These are phyloP conservation scores for Talaromyces funiculosus DNA, from an alignment of 2,329 filamentous ascomycete species.

Conservation along the genomic window DNA sequence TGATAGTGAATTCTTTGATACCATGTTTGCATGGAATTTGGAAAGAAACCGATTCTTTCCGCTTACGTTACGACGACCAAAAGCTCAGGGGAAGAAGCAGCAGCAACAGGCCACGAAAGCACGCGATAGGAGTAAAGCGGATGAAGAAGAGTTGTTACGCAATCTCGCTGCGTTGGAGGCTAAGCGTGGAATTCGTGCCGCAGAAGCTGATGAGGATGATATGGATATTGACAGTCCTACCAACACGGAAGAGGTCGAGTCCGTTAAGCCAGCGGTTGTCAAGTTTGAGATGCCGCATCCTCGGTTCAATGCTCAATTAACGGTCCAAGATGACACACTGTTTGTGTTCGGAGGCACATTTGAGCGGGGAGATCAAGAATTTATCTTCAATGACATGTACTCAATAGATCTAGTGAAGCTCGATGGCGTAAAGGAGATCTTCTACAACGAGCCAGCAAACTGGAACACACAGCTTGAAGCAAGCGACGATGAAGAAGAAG, in stretches of 20 bases:
- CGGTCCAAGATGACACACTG: slow-evolving; percentile 85
- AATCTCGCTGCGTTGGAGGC: slow-evolving; percentile 82
- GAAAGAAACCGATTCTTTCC: slow-evolving; percentile 95
- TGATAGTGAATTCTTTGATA: slow-evolving; percentile 95
- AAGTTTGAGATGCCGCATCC: slow-evolving; percentile 80
- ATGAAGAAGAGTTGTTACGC: slow-evolving; percentile 82
- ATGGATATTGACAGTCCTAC: slow-evolving; percentile 34
- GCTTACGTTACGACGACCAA: slow-evolving; percentile 67
- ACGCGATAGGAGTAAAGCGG: slow-evolving; percentile 69
- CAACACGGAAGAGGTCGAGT: slow-evolving; percentile 49
- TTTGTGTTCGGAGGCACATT: slow-evolving; percentile 95
- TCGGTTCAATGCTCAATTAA: slow-evolving; percentile 83
- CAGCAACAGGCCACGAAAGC: slow-evolving; percentile 46
- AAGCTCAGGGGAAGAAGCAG: slow-evolving; percentile 59
- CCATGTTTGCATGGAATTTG: slow-evolving; percentile 86
- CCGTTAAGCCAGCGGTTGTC: slow-evolving; percentile 57
- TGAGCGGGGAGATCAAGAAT: slow-evolving; percentile 91
- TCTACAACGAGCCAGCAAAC: slow-evolving; percentile 75
- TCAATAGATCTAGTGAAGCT: slow-evolving; percentile 90
- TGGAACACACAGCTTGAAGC: slow-evolving; percentile 64
- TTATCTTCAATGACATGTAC: slow-evolving; percentile 92
- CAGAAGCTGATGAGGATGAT: slow-evolving; percentile 38
- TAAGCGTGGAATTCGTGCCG: slow-evolving; percentile 58
- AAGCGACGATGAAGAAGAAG: slow-evolving; percentile 47
- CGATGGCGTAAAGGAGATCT: slow-evolving; percentile 89